Percentiles rank a stretch among this genome's conserved stretches.
These are phyloP conservation scores for Papiliotrema nemorosa DNA, from an alignment of 1,284 basidiomycete genomes.

Conservation along the genomic window DNA sequence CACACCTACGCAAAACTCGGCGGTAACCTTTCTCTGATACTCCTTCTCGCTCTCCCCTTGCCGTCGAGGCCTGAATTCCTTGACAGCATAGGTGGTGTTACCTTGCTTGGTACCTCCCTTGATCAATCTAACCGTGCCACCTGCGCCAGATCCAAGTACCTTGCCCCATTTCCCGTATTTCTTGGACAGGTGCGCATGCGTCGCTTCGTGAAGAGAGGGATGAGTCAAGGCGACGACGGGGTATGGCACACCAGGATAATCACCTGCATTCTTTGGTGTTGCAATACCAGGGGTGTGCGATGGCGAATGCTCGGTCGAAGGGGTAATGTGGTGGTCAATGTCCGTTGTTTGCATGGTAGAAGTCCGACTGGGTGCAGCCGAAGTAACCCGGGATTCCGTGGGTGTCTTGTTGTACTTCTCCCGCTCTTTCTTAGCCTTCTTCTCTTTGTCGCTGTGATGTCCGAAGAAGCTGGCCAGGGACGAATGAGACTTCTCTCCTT, in stretches of 20 bases:
- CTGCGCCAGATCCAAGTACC: conserved; percentile 90
- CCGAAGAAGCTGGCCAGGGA: conserved; percentile 49
- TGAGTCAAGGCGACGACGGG: conserved; percentile 47
- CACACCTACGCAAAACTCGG: conserved; percentile 96
- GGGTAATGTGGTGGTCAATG: conserved; percentile 11
- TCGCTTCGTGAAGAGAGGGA: conserved; percentile 68
- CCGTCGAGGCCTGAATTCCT: conserved; percentile 90
- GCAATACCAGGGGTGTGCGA: conserved; percentile 36
- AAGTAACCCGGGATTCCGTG: conserved; percentile 26
- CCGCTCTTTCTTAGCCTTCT: conserved; percentile 31
- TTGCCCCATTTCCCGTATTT: conserved; percentile 99
- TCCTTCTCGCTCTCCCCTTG: conserved; percentile 87
- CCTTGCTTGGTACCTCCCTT: conserved; percentile 77
- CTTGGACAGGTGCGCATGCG: conserved; percentile 88
- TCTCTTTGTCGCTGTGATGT: conserved; percentile 42
- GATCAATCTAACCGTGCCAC: conserved; percentile 95
- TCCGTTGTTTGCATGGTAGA: conserved; percentile 34
- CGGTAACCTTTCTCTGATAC: conserved; percentile 98
- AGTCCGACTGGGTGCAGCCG: conserved; percentile 35
- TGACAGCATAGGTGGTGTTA: conserved; percentile 86
- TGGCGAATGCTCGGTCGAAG: conserved; percentile 15
- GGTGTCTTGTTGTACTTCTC: conserved; percentile 27
- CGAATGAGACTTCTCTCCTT: conserved; percentile 49
- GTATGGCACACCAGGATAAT: conserved; percentile 45
- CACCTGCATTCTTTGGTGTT: conserved; percentile 35